phyloP scores from a whole-genome alignment of 768 basidiomycete genomes.

The Vararia minispora region DNA sequence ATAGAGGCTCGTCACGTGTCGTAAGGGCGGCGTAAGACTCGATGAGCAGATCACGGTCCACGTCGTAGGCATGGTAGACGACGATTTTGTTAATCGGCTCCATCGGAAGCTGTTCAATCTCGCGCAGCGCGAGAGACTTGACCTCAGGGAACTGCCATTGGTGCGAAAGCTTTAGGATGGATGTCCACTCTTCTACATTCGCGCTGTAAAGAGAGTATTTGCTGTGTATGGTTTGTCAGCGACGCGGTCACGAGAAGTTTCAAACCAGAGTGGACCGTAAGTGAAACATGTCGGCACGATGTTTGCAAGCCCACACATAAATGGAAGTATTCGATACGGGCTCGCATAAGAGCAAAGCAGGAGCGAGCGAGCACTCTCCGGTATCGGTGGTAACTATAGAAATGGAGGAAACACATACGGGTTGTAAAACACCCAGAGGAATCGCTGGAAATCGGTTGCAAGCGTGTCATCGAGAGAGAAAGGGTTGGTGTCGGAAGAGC shows the following conservation, averaged over 20 bases:
- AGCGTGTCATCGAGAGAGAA: constrained; percentile 18
- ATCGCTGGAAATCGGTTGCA: constrained; percentile 19
- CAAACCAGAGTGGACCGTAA: too few relatives aligned
- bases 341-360: too few relatives aligned
- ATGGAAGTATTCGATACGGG: too few relatives aligned
- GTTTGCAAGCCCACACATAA: too few relatives aligned
- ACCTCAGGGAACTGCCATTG: constrained; percentile 46
- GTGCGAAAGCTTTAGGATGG: constrained; percentile 41
- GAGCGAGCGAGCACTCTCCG: too few relatives aligned
- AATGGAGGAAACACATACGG: constrained; percentile 17
- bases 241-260: too few relatives aligned
- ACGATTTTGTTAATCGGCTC: constrained; percentile 41
- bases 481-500: constrained; percentile 20
- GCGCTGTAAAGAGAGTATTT: constrained; percentile 46
- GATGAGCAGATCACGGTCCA: constrained; percentile 38
- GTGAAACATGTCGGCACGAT: too few relatives aligned
- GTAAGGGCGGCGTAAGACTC: constrained; percentile 43
- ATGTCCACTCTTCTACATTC: constrained; percentile 37
- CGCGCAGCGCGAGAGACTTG: constrained; percentile 37
- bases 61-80: constrained; percentile 40
- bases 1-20: constrained; percentile 37
- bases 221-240: constrained; percentile 23
- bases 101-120: constrained; percentile 35
- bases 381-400: too few relatives aligned
- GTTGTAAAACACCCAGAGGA: constrained; percentile 24